Evolutionary conservation across 2,329 filamentous ascomycete species (phyloP).

Genomic region (Dactylellina cionopaga): DNA sequence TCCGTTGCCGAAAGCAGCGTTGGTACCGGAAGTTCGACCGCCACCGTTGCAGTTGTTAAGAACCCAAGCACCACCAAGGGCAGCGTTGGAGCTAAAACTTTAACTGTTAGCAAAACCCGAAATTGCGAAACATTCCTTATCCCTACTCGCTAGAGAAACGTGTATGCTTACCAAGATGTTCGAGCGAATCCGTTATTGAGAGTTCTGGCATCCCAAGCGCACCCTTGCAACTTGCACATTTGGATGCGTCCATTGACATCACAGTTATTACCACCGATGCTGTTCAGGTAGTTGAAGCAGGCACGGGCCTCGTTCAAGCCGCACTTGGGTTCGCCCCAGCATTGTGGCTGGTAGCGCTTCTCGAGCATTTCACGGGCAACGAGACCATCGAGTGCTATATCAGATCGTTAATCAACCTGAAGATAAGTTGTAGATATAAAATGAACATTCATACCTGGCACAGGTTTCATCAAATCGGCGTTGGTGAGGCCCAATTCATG

Average conservation of each 20-base stretch:
- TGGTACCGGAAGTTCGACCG: conserved; percentile 12
- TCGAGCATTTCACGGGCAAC: conserved; percentile 2
- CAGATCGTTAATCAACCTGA: not conserved
- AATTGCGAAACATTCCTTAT: not conserved
- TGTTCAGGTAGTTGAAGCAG: conserved; percentile 24
- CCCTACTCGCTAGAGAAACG: not conserved
- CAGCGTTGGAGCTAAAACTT: conserved; percentile 4
- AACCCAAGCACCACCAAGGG: conserved; percentile 24
- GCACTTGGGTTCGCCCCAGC: conserved; percentile 35
- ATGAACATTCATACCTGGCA: not conserved
- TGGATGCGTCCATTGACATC: not conserved
- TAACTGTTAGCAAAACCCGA: no score
- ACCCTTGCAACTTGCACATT: not conserved
- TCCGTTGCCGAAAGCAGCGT: conserved; percentile 23
- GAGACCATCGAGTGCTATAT: not conserved
- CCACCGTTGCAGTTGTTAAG: conserved; percentile 19
- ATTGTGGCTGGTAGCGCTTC: conserved; percentile 19
- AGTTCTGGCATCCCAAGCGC: conserved; percentile 13
- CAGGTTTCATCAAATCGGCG: conserved; percentile 9
- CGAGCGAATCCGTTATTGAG: not conserved
- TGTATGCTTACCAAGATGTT: conserved; percentile 6
- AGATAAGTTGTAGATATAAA: not conserved
- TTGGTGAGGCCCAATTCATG: conserved; percentile 19
- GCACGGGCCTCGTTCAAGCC: conserved; percentile 1
- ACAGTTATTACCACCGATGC: conserved; percentile 12